A percentile compares a stretch with the other conserved stretches of the same genome.
Conservation (phyloP, 768 basidiomycete genomes). For the Scleroderma bovista region DNA sequence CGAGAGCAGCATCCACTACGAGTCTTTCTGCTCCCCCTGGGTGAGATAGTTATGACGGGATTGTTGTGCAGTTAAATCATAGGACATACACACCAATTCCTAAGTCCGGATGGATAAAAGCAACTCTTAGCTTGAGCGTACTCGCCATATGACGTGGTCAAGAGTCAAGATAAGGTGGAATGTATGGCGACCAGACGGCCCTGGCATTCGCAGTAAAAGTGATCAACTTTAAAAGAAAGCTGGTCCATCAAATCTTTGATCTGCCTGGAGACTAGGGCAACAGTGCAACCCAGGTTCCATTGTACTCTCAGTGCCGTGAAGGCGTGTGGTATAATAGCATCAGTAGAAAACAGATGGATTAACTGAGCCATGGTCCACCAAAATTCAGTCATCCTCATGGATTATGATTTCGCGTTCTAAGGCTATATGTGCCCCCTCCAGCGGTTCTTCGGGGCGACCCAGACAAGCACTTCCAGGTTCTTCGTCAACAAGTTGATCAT, state of each 20-base stretch:
- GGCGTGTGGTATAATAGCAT: too few species aligned
- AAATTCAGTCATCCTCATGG: conserved; percentile 44
- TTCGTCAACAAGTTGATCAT: conserved; percentile 1
- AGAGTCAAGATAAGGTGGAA: too few species aligned
- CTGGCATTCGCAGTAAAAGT: too few species aligned
- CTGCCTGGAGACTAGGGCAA: too few species aligned
- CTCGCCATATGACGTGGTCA: conserved; percentile 3
- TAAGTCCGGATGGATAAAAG: conserved; percentile 91
- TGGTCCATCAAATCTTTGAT: too few species aligned
- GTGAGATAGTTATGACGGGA: background rate
- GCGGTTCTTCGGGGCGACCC: background rate
- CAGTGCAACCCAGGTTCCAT: too few species aligned
- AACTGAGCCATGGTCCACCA: too few species aligned
- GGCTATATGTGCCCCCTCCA: conserved; percentile 18
- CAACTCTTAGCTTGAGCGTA: conserved; percentile 43
- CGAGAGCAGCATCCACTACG: conserved; percentile 91
- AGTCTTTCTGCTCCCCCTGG: conserved; percentile 93
- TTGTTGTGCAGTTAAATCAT: background rate
- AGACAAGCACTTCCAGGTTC: conserved; percentile 5
- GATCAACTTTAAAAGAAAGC: too few species aligned
- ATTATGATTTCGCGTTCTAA: conserved; percentile 39
- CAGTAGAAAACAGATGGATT: too few species aligned
- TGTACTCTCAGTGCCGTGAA: too few species aligned
- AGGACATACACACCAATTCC: conserved; percentile 65
- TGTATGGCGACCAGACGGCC: too few species aligned